A percentile compares a stretch with the other conserved stretches of the same genome.
These are phyloP conservation scores for Umbelopsis sp. DNA, from an alignment of 192 early-diverging fungal species.

Conservation along the genomic window DNA sequence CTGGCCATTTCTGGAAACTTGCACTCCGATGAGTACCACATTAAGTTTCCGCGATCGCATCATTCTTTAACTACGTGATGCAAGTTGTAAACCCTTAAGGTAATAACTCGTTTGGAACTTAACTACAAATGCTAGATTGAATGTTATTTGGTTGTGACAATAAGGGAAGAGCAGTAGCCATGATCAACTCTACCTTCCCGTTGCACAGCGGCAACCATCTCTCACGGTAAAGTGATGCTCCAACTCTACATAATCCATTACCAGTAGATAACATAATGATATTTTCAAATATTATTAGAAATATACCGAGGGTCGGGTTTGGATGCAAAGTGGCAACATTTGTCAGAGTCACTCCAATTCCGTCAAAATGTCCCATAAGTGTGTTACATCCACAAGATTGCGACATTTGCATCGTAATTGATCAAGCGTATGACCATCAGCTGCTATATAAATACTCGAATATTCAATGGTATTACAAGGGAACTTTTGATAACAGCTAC, in stretches of 20 bases:
- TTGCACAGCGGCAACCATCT: no score
- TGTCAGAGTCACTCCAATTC: background rate
- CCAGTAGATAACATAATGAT: background rate
- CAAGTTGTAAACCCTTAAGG: background rate
- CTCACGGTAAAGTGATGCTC: background rate
- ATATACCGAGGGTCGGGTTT: background rate
- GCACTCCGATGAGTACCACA: background rate
- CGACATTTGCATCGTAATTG: conserved; percentile 5
- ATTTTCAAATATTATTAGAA: background rate
- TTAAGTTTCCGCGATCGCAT: background rate
- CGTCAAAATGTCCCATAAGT: background rate
- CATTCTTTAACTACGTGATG: background rate
- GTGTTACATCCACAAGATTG: background rate
- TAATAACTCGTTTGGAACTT: no score
- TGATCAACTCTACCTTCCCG: no score
- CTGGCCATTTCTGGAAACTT: no score
- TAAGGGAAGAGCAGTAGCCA: no score
- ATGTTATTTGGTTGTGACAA: background rate
- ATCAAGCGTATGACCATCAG: background rate
- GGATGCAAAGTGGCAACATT: background rate
- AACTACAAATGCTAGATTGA: background rate
- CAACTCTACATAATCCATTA: background rate
- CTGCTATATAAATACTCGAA: background rate
- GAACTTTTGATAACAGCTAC: background rate
- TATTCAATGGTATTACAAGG: background rate